These are phyloP conservation scores for Aeschynomene evenia DNA, from an alignment of 306 rosid species.

Conservation along the genomic window DNA sequence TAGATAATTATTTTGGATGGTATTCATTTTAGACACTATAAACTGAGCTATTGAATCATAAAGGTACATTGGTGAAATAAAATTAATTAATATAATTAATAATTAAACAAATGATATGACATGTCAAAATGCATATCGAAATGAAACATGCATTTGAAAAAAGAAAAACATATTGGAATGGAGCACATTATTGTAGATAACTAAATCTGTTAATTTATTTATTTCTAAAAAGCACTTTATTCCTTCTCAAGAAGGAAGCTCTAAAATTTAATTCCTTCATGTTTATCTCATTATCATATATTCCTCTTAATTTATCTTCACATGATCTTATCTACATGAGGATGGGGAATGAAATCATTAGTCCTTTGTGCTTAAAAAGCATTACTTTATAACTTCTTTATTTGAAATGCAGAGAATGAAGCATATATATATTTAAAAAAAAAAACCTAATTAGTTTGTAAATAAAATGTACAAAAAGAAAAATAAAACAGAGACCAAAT, in stretches of 20 bases:
- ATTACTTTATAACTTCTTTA: neutral
- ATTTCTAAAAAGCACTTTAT: neutral
- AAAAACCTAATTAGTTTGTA: neutral
- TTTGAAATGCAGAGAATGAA: too few relatives aligned
- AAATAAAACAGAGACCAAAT: neutral
- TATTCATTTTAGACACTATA: too few relatives aligned
- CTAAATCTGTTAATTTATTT: neutral
- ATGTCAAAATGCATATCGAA: neutral
- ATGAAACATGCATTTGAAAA: neutral
- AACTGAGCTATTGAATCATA: too few relatives aligned
- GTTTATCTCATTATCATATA: neutral
- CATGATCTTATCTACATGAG: neutral
- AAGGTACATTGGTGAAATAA: too few relatives aligned
- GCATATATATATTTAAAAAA: too few relatives aligned
- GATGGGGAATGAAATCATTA: neutral
- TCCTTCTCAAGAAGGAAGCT: neutral
- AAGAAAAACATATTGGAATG: neutral
- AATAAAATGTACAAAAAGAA: neutral
- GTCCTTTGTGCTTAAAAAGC: neutral
- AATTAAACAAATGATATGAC: neutral
- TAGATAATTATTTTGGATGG: too few relatives aligned
- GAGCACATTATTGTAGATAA: neutral
- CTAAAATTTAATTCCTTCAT: neutral
- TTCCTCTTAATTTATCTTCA: neutral
- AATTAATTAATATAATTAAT: too few relatives aligned